Evolutionary conservation across 1,139 yeast genomes (phyloP), one percentile per base, ranked within the genome.

Genomic region (Taphrina betulina): DNA sequence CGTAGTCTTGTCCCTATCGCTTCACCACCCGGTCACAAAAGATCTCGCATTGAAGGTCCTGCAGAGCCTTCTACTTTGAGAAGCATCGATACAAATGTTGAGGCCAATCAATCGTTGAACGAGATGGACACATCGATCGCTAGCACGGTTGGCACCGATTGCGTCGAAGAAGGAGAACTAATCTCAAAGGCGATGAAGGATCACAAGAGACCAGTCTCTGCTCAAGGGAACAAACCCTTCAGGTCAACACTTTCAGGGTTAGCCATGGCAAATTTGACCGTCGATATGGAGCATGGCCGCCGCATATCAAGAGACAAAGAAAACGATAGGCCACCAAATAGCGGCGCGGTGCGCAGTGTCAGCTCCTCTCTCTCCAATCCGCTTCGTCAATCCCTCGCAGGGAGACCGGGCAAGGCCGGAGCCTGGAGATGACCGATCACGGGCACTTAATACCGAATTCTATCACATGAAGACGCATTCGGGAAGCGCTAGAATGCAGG

Each of bases 1-100:
- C 29, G 54, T 3, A 50, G 54, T 23, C 54, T 50, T 5, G 54
- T 50, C 5, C 54, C 54, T 2, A 31, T 50, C 14, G 45, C 54
- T 8, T 50, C 54, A 3, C 46, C 54, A 10, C 54, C 54, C 7
- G 46, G 41, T 2, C 45, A 33, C 16, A 50, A 50, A 17, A 22
- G 54, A 20, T 40, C 16, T 7, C 38, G 54, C 3, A 20, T 17
- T 3, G 54, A 50, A 3, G 41, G 23, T 7, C 26, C 29, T 2
- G 12, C 44, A 2, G 54, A 50, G 23, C 5, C 24, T 12, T 19
- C 34, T 3, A 29, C 40, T 5, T 33, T 50, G 23, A 31, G 43
- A 10, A 34, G 8, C 33, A 14, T 41, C n/a, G 54, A 50, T 22
- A 23, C 24, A 16, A 50, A 50, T 24, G 29, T 17, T 8, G 37